phyloP scores from a whole-genome alignment of 73 alveolate species.

The Paramecium primaurelia region DNA sequence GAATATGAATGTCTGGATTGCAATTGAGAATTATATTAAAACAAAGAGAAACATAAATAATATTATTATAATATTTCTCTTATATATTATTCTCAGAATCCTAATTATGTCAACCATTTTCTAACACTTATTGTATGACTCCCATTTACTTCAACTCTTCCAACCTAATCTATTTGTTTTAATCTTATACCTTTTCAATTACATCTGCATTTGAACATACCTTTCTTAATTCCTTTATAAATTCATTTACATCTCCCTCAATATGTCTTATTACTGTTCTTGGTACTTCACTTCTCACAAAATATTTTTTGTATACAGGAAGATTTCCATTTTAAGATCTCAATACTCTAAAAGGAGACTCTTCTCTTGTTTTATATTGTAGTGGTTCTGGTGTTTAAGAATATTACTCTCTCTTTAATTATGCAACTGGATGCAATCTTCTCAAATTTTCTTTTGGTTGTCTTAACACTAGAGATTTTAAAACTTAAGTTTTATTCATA shows the following conservation, averaged over 20 bases:
- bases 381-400: constrained; percentile 19
- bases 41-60: background rate
- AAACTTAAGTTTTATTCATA: constrained; percentile 16
- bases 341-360: background rate
- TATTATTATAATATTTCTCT: background rate
- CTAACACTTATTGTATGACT: constrained; percentile 44
- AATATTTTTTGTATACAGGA: background rate
- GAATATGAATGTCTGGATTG: background rate
- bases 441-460: background rate
- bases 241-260: constrained; percentile 28
- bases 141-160: constrained; percentile 48
- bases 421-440: constrained; percentile 11
- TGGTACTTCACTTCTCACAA: background rate
- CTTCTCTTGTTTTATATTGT: background rate
- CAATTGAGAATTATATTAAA: background rate
- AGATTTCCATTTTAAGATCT: constrained; percentile 42
- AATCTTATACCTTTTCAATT: background rate
- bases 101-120: constrained; percentile 11
- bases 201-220: constrained; percentile 53
- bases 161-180: background rate
- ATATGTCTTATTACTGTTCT: constrained; percentile 39
- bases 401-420: constrained; percentile 27
- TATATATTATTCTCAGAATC: constrained; percentile 16
- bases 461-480: constrained; percentile 22
- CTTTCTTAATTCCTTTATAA: constrained; percentile 27